Percentiles rank a stretch among this genome's conserved stretches.
These are phyloP conservation scores for Capsicum rhomboideum DNA, from an alignment of 257 asterid species.

Conservation along the genomic window DNA sequence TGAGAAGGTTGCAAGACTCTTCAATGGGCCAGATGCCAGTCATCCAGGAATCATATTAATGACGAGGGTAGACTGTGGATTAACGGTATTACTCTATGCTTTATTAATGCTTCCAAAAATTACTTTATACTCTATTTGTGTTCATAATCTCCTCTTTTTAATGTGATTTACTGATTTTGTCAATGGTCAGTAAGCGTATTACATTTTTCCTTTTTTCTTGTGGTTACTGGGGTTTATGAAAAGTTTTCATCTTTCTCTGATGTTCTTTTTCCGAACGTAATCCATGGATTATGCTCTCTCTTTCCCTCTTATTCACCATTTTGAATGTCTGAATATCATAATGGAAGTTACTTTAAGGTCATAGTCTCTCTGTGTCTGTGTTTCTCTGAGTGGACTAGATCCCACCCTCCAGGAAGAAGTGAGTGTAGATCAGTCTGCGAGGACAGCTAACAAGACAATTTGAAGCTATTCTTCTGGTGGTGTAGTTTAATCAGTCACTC, in stretches of 20 bases:
- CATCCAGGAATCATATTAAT: constrained; percentile 8
- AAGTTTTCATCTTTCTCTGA: not conserved
- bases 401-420: not conserved
- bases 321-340: not conserved
- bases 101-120: not conserved
- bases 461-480: not conserved
- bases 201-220: not conserved
- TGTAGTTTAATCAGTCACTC: not conserved
- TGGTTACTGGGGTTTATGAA: not conserved
- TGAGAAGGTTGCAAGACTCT: constrained; percentile 15
- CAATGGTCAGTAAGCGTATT: not conserved
- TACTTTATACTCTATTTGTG: not conserved
- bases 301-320: not conserved
- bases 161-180: not conserved
- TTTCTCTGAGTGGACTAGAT: not conserved
- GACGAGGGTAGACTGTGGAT: constrained; percentile 12
- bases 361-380: not conserved
- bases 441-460: not conserved
- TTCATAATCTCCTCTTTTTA: not conserved
- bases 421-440: not conserved
- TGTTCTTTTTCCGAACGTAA: not conserved
- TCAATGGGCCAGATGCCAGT: constrained; percentile 14
- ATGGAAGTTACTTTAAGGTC: not conserved
- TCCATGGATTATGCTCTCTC: not conserved
- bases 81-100: constrained; percentile 2